Evolutionary conservation across 495 filamentous ascomycete species (phyloP), one percentile per base, ranked within the genome.

Genomic region (Platismatia glauca): DNA sequence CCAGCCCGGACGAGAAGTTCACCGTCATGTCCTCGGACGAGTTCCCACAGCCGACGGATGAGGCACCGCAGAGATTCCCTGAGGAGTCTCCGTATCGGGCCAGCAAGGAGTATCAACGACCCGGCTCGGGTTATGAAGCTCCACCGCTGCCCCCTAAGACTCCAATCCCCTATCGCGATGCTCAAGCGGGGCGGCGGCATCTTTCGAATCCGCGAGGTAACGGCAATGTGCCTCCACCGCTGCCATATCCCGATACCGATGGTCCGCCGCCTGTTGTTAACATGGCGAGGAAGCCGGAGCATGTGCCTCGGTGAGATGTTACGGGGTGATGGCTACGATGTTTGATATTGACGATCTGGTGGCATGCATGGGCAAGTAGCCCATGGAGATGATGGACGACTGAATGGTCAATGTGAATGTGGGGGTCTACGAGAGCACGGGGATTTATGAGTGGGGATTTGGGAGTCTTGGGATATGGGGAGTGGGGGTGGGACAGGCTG

Each of bases 91-190:
- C 72, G 33, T 73, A 74, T 64, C 75, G 73, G 20, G 70, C 63
- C 22, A 79, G 77, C 61, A 70, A 73, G 55, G 73, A 73, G 22
- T 64, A 71, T 44, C 66, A 67, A 46, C 71, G 74, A 20, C 72
- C 72, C 7, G 61, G 68, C 15, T 60, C 63, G 3, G 46, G 77
- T 79, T 64, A 86, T 31, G 67, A 67, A 27, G 63, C 90, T 0
- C 91, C 91, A 39, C 91, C 91, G 0, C 69, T 93, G 29, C 91
- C 91, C 13, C 89, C 91, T 15, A 94, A 94, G 73, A 95, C 89
- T 0, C 90, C 90, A 1, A 82, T 94, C 16, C 83, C 79, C 1
- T 86, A 78, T 57, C 76, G 76, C 4, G 70, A 73, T 53, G 63
- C 64, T 53, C 71, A 69, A 67, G 62, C 68, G 68, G 60, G 64